Evolutionary conservation across 805 yeast genomes (phyloP).

Genomic region (Schwanniomyces occidentalis): DNA sequence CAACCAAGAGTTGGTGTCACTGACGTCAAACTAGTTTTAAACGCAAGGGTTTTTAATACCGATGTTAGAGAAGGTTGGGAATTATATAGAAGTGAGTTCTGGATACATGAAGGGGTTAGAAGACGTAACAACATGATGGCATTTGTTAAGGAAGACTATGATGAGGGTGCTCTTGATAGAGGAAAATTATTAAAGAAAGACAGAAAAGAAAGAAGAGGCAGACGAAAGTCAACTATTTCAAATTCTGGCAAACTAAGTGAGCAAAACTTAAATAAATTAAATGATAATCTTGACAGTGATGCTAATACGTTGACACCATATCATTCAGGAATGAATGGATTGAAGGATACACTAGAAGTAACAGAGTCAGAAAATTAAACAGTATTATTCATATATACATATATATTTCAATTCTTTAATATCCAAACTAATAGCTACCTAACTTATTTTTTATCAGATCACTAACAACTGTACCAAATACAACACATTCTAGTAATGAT

Average conservation of each 20-base stretch:
- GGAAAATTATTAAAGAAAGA: conserved; percentile 34
- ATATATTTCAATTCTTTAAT: no score
- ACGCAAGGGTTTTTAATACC: conserved; percentile 78
- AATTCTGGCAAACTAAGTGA: conserved; percentile 14
- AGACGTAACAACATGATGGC: conserved; percentile 42
- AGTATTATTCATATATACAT: no score
- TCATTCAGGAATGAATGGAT: conserved; percentile 7
- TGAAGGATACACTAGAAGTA: background rate
- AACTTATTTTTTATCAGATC: background rate
- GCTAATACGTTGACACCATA: conserved; percentile 2
- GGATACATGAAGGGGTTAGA: conserved; percentile 81
- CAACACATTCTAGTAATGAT: conserved; percentile 59
- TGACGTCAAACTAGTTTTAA: conserved; percentile 77
- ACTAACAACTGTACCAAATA: conserved; percentile 41
- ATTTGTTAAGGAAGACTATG: conserved; percentile 20
- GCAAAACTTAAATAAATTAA: conserved; percentile 13
- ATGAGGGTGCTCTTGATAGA: conserved; percentile 18
- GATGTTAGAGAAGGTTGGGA: conserved; percentile 95
- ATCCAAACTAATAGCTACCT: no score
- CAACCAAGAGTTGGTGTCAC: conserved; percentile 68
- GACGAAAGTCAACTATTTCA: conserved; percentile 23
- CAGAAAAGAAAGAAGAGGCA: conserved; percentile 40
- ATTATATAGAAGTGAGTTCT: conserved; percentile 85
- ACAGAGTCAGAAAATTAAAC: no score
- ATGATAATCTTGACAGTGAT: conserved; percentile 3